Conservation (phyloP, 2,329 filamentous ascomycete species). For the Hansfordia pulvinata region DNA sequence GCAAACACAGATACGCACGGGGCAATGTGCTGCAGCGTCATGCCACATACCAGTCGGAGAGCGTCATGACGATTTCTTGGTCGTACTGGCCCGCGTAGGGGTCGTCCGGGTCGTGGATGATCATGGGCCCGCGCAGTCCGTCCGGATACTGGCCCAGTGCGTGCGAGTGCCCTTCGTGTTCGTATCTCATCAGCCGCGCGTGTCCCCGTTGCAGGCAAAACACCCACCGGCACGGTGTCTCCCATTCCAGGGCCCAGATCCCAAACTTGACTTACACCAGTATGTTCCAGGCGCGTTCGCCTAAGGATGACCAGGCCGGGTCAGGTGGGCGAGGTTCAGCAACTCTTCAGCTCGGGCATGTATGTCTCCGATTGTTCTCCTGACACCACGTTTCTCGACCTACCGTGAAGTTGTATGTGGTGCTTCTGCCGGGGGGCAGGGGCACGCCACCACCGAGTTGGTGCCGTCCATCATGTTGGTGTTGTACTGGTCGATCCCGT, state of each 20-base stretch:
- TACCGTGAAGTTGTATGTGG: conserved; percentile 59
- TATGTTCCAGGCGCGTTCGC: conserved; percentile 63
- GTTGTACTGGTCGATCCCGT: conserved; percentile 57
- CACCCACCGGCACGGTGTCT: too few species aligned
- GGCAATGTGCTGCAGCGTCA: too few species aligned
- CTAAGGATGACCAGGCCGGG: too few species aligned
- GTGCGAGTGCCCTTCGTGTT: conserved; percentile 60
- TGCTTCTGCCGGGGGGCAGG: conserved; percentile 46
- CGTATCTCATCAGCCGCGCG: too few species aligned
- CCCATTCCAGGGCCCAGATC: too few species aligned
- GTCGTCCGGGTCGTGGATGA: conserved; percentile 48
- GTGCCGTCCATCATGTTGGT: conserved; percentile 61
- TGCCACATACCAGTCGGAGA: conserved; percentile 53
- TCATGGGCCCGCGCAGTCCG: conserved; percentile 49
- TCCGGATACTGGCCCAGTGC: conserved; percentile 56
- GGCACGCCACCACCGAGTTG: conserved; percentile 50
- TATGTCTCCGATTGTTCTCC: too few species aligned
- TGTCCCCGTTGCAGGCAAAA: too few species aligned
- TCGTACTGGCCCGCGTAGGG: conserved; percentile 45
- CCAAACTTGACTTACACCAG: too few species aligned
- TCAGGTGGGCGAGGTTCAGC: too few species aligned
- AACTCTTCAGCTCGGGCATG: too few species aligned
- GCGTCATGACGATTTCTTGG: conserved; percentile 48
- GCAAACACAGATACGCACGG: too few species aligned
- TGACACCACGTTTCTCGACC: too few species aligned